Evolutionary conservation across 2,329 filamentous ascomycete genomes (phyloP).

Genomic region (Curvularia sp.): DNA sequence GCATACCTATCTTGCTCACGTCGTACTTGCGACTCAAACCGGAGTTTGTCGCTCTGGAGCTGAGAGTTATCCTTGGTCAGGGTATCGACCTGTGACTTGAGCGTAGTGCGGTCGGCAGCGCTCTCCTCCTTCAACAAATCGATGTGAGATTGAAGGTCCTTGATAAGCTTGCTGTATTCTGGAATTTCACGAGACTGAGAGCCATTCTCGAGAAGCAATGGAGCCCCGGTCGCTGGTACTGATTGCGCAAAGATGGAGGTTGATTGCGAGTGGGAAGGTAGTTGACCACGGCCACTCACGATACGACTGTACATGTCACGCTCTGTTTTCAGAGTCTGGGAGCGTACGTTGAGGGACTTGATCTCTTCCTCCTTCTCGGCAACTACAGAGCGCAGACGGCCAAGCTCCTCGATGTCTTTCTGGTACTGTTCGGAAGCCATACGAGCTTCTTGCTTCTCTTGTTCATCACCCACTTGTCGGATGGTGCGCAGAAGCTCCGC

Average conservation of each 20-base stretch:
- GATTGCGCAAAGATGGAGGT: conserved; percentile 33
- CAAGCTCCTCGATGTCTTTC: conserved; percentile 72
- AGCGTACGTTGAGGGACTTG: conserved; percentile 78
- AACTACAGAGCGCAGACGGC: conserved; percentile 74
- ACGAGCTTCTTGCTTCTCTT: conserved; percentile 88
- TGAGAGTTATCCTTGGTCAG: conserved; percentile 82
- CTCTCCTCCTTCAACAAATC: conserved; percentile 90
- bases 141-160: conserved; percentile 87
- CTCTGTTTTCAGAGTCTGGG: conserved; percentile 93
- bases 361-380: conserved; percentile 85
- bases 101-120: conserved; percentile 76
- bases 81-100: conserved; percentile 84
- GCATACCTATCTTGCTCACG: conserved; percentile 85
- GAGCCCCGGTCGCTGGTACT: conserved; percentile 19
- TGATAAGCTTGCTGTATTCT: conserved; percentile 78
- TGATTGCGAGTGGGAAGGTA: conserved; percentile 53
- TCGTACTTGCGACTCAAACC: conserved; percentile 79
- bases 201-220: conserved; percentile 43
- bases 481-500: conserved; percentile 82
- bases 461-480: conserved; percentile 82
- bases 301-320: conserved; percentile 97
- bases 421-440: conserved; percentile 62
- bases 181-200: conserved; percentile 65
- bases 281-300: conserved; percentile 75
- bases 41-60: conserved; percentile 82